Conservation (phyloP, 2,329 filamentous ascomycete species). For the Alternaria rosae region DNA sequence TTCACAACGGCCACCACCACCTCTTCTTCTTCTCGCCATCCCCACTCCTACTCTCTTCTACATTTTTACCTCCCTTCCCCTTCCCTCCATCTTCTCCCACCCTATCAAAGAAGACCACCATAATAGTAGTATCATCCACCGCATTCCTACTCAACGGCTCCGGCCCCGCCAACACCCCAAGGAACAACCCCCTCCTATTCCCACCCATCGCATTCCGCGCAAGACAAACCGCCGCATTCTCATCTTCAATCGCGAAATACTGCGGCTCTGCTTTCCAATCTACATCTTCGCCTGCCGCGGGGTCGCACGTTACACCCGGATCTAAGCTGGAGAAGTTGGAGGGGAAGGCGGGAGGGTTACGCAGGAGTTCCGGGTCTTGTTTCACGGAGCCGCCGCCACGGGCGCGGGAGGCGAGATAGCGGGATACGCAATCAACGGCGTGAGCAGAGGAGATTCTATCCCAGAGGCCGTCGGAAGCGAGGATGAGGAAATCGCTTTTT, state of each 20-base stretch:
- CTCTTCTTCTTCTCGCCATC: conserved; percentile 13
- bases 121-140: conserved; percentile 61
- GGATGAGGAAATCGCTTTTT: conserved; percentile 65
- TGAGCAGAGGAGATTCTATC: conserved; percentile 65
- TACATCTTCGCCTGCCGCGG: conserved; percentile 45
- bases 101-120: conserved; percentile 62
- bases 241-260: conserved; percentile 60
- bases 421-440: conserved; percentile 64
- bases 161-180: conserved; percentile 47
- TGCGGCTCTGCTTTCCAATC: conserved; percentile 53
- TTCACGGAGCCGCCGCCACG: conserved; percentile 28
- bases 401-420: conserved; percentile 60
- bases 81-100: conserved; percentile 3
- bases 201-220: conserved; percentile 63
- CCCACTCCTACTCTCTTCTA: conserved; percentile 24
- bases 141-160: conserved; percentile 48
- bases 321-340: conserved; percentile 24
- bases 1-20: background rate
- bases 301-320: conserved; percentile 44
- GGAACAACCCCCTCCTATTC: conserved; percentile 50
- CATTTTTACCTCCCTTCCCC: conserved; percentile 1
- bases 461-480: conserved; percentile 73
- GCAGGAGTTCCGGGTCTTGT: conserved; percentile 22
- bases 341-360: conserved; percentile 16
- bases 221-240: conserved; percentile 62